A percentile compares a stretch with the other conserved stretches of the same genome.
phyloP scores from a whole-genome alignment of 2,329 filamentous ascomycete species.

The Aspergillus vadensis region DNA sequence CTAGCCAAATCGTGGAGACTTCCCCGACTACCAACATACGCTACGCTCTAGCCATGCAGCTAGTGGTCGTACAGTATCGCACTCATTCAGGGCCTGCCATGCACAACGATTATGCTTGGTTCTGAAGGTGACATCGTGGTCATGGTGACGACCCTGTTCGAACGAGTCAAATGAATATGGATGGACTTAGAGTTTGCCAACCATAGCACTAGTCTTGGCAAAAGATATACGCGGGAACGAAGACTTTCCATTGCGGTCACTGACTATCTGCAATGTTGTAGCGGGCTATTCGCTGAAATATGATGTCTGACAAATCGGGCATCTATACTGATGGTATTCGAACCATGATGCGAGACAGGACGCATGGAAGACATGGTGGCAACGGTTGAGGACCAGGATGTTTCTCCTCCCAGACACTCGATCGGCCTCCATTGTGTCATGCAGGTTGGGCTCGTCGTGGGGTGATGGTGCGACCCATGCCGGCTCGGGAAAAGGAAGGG shows the following conservation, averaged over 20 bases:
- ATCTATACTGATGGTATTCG: conserved; percentile 31
- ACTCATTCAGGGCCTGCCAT: not conserved
- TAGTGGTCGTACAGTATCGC: not conserved
- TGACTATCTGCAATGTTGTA: not conserved
- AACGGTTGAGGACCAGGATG: conserved; percentile 31
- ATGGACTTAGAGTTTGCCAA: not conserved
- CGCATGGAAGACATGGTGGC: conserved; percentile 34
- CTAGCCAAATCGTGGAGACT: too few species aligned
- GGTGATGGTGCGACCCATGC: conserved; percentile 12
- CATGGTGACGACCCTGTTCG: not conserved
- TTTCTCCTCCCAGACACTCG: not conserved
- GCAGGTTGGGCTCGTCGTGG: conserved; percentile 3
- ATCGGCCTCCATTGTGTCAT: conserved; percentile 6
- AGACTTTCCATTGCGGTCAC: not conserved
- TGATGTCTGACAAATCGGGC: conserved; percentile 34
- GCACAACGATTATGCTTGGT: not conserved
- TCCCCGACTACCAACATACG: not conserved
- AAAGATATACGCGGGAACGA: not conserved
- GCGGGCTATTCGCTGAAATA: conserved; percentile 19
- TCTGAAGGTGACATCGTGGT: not conserved
- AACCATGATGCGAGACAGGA: conserved; percentile 35
- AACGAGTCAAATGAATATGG: not conserved
- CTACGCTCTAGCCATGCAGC: not conserved
- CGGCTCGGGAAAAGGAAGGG: conserved; percentile 23
- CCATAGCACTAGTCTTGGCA: not conserved